Base-by-base conservation (phyloP, 139 green algal species). In the Chlamydomonas sp. region DNA sequence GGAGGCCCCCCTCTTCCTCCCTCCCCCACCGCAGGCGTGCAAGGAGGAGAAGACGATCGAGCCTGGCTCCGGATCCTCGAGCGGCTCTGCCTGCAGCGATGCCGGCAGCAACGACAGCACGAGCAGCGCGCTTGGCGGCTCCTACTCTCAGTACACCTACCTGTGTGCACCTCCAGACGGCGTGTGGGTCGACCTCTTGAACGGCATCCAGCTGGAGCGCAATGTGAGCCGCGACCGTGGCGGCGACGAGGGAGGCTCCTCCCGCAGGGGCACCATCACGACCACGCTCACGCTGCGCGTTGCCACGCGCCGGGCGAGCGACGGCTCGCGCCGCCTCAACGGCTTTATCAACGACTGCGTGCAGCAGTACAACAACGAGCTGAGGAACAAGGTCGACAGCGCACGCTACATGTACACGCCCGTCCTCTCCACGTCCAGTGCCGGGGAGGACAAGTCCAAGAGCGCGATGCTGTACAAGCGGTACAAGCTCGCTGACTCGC, bases 401-500 rank as follows among this genome's bases (percentile, higher is more conserved):
- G 8, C 39, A 8, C 39, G 39, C 39, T 50, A 50, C 39, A n/a
- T 50, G 10, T 50, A 50, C 39, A 50, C 39, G 39, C 39, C 39
- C 13, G 39, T 50, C 10, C 39, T 50, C 10, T 50, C 39, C 13
- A 13, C 39, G 10, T 50, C 39, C 39, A n/a, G 10, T 13, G n/a
- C n/a, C n/a, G n/a, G n/a, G n/a, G 39, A 50, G 39, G 39, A 50
- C 39, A 50, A 50, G 39, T 8, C 39, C 39, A 50, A 13, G 39
- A n/a, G 10, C 10, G 39, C 10, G 10, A 50, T 50, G 39, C 39
- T 72, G 2, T 72, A 72, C 65, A 72, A 72, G 65, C 48, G 65
- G 3, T 73, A 66, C 67, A 73, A 66, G 67, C 65, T 72, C 38
- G 37, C 35, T 30, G 71, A 71, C 38, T 68, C 72, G 49, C 81